Conservation (phyloP, 2,329 filamentous ascomycete genomes). For the Botrytis cinerea region DNA sequence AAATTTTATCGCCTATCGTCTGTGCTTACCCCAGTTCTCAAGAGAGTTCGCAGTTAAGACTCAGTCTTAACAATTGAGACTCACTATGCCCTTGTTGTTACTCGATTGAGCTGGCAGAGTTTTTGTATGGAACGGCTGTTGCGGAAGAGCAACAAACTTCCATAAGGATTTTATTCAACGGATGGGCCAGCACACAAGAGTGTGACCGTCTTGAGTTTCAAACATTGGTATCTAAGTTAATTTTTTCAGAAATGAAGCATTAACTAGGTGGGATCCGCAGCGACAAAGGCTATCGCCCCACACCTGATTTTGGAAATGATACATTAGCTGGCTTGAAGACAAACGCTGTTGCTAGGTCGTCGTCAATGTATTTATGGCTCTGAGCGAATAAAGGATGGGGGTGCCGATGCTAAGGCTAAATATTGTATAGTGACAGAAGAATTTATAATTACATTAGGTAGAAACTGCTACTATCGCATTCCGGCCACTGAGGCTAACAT, state of each 20-base stretch:
- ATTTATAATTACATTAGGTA: background rate
- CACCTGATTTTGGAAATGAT: background rate
- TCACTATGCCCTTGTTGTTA: constrained; percentile 4
- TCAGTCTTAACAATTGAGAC: background rate
- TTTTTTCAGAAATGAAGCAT: background rate
- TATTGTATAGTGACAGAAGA: background rate
- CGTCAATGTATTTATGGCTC: background rate
- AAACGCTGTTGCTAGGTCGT: background rate
- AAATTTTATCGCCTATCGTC: background rate
- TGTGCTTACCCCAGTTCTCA: constrained; percentile 18
- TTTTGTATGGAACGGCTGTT: background rate
- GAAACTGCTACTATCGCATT: background rate
- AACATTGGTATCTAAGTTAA: background rate
- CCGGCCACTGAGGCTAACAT: background rate
- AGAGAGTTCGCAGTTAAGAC: constrained; percentile 8
- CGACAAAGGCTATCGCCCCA: constrained; percentile 5
- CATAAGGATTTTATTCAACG: background rate
- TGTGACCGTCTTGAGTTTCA: background rate
- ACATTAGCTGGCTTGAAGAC: background rate
- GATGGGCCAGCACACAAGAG: constrained; percentile 1
- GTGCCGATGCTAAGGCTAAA: background rate
- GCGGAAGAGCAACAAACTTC: constrained; percentile 12
- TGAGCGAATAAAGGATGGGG: background rate
- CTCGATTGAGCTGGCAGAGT: background rate
- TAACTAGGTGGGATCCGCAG: background rate